phyloP scores from a whole-genome alignment of 2,329 filamentous ascomycete species.

The Zymoseptoria crescenta region DNA sequence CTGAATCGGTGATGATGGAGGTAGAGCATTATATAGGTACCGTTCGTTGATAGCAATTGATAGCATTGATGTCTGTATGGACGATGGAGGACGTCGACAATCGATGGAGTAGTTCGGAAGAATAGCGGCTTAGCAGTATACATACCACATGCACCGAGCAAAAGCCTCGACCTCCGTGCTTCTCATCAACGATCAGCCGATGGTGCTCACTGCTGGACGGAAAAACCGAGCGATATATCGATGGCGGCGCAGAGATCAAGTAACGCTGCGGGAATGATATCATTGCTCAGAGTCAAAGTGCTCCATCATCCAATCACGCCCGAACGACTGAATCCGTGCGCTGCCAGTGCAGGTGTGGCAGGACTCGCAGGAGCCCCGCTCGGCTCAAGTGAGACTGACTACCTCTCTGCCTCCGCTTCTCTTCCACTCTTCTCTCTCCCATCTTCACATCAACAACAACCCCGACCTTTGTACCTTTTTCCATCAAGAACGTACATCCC shows the following conservation, averaged over 20 bases:
- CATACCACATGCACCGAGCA: not conserved
- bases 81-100: not conserved
- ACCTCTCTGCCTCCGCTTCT: slow-evolving; percentile 4
- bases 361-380: not conserved
- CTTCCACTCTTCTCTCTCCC: slow-evolving; percentile 2
- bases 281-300: not conserved
- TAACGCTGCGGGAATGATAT: not conserved
- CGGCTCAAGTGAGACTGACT: not conserved
- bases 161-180: not conserved
- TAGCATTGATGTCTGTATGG: not conserved
- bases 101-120: not conserved
- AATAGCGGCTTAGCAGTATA: not conserved
- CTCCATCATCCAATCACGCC: not conserved
- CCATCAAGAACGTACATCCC: not conserved
- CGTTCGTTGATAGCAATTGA: too few species aligned
- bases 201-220: not conserved
- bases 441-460: slow-evolving; percentile 2
- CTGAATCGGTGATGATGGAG: not conserved
- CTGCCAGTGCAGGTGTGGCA: not conserved
- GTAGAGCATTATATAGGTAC: not conserved
- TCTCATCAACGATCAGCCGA: not conserved
- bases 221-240: not conserved
- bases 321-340: not conserved
- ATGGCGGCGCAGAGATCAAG: not conserved
- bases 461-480: slow-evolving; percentile 1